phyloP scores from a whole-genome alignment of 768 basidiomycete species.

The Hysterangium stoloniferum region DNA sequence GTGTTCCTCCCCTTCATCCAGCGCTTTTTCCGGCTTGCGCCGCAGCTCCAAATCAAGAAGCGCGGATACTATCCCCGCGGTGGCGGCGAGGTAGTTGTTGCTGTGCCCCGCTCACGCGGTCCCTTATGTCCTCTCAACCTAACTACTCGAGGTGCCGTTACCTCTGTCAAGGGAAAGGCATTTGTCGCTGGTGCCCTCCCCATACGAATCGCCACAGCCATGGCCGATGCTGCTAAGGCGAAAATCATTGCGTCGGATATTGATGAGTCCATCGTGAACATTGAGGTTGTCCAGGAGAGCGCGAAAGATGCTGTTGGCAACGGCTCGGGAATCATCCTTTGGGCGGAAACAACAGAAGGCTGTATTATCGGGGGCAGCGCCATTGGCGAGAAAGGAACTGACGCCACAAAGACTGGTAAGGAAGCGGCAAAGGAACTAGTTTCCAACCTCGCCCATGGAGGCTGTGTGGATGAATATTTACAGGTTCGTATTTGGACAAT shows the following conservation, averaged over 20 bases:
- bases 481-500: conserved; percentile 45
- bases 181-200: conserved; percentile 61
- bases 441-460: conserved; percentile 50
- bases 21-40: conserved; percentile 40
- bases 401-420: conserved; percentile 42
- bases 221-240: conserved; percentile 46
- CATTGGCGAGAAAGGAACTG: conserved; percentile 44
- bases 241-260: conserved; percentile 36
- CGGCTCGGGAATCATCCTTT: conserved; percentile 66
- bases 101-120: conserved; percentile 24
- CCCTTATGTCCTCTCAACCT: conserved; percentile 43
- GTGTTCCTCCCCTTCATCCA: conserved; percentile 63
- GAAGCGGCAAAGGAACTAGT: conserved; percentile 55
- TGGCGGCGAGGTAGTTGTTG: conserved; percentile 52
- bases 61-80: conserved; percentile 72
- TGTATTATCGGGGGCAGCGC: conserved; percentile 65
- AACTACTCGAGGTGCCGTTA: conserved; percentile 49
- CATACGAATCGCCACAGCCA: conserved; percentile 41
- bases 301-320: conserved; percentile 36
- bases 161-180: conserved; percentile 44
- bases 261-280: conserved; percentile 27
- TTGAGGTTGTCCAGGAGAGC: conserved; percentile 35
- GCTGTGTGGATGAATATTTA: conserved; percentile 62
- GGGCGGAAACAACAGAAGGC: conserved; percentile 65
- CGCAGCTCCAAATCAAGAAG: conserved; percentile 39